A percentile compares a stretch with the other conserved stretches of the same genome.
Conservation (phyloP, 768 basidiomycete species). For the Lentinula raphanica region DNA sequence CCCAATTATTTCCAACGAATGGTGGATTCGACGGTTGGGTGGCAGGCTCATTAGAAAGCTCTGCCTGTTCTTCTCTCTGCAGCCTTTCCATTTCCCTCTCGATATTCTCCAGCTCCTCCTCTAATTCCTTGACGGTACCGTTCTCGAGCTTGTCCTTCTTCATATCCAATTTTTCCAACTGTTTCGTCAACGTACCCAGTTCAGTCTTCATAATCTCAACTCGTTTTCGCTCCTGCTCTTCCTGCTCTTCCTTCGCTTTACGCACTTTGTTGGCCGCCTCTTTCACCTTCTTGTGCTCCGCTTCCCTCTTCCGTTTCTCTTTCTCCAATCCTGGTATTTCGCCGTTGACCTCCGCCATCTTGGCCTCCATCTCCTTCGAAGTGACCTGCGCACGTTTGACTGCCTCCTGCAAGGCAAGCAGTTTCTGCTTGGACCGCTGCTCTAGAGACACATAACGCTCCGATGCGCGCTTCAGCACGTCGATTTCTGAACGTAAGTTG, state of each 20-base stretch:
- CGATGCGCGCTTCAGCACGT: slow-evolving; percentile 73
- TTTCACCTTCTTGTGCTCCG: slow-evolving; percentile 37
- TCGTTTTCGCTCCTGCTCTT: slow-evolving; percentile 47
- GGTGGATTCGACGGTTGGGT: not conserved
- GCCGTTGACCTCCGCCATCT: slow-evolving; percentile 41
- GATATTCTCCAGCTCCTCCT: slow-evolving; percentile 57
- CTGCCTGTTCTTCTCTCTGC: slow-evolving; percentile 27
- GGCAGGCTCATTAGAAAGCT: not conserved
- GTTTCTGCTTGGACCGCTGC: slow-evolving; percentile 78
- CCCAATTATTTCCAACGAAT: not conserved
- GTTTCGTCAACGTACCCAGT: slow-evolving; percentile 46
- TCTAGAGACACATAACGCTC: slow-evolving; percentile 77
- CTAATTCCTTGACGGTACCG: slow-evolving; percentile 56
- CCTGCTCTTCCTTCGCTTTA: slow-evolving; percentile 22
- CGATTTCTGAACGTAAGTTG: slow-evolving; percentile 77
- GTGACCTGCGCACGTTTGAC: slow-evolving; percentile 70
- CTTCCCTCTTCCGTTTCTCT: slow-evolving; percentile 36
- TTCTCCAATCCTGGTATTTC: slow-evolving; percentile 36
- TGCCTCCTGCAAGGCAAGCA: slow-evolving; percentile 83
- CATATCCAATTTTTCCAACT: slow-evolving; percentile 60
- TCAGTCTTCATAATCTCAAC: slow-evolving; percentile 56
- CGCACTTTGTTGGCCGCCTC: slow-evolving; percentile 13
- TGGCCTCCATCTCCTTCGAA: slow-evolving; percentile 42
- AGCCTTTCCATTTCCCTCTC: slow-evolving; percentile 53
- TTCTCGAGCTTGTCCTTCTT: slow-evolving; percentile 66